A percentile compares a stretch with the other conserved stretches of the same genome.
Conservation (phyloP, 495 filamentous ascomycete genomes). For the Penicillium daleae region DNA sequence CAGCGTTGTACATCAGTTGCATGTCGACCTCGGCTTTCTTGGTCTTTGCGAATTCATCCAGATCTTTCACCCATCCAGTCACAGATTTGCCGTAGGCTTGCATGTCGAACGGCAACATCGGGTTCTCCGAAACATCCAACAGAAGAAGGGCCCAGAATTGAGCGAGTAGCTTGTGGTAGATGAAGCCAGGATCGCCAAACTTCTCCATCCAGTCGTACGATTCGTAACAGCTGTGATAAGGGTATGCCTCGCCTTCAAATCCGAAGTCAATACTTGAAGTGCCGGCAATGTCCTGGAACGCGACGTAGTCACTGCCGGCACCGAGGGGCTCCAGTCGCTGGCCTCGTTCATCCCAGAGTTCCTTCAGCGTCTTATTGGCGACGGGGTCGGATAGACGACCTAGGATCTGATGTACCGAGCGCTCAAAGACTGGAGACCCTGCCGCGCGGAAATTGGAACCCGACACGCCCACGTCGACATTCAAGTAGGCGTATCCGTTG, state of each 20-base stretch:
- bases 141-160: slow-evolving; percentile 83
- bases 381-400: slow-evolving; percentile 72
- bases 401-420: slow-evolving; percentile 70
- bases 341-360: slow-evolving; percentile 73
- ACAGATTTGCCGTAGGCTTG: slow-evolving; percentile 71
- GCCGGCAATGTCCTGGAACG: slow-evolving; percentile 94
- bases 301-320: slow-evolving; percentile 83
- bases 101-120: slow-evolving; percentile 83
- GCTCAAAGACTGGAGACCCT: slow-evolving; percentile 77
- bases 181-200: slow-evolving; percentile 79
- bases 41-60: slow-evolving; percentile 65
- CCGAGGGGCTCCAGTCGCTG: slow-evolving; percentile 67
- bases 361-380: slow-evolving; percentile 71
- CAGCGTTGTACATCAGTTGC: slow-evolving; percentile 61
- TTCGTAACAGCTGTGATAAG: slow-evolving; percentile 86
- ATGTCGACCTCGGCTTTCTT: slow-evolving; percentile 59
- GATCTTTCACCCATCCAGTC: slow-evolving; percentile 61
- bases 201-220: slow-evolving; percentile 83
- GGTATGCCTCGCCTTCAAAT: slow-evolving; percentile 70
- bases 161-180: slow-evolving; percentile 77
- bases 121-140: slow-evolving; percentile 79
- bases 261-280: slow-evolving; percentile 85
- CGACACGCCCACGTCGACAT: slow-evolving; percentile 83
- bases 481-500: slow-evolving; percentile 81
- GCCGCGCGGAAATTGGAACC: slow-evolving; percentile 74